phyloP scores from a whole-genome alignment of 2,329 filamentous ascomycete species.

The Furcasterigmium sp. region DNA sequence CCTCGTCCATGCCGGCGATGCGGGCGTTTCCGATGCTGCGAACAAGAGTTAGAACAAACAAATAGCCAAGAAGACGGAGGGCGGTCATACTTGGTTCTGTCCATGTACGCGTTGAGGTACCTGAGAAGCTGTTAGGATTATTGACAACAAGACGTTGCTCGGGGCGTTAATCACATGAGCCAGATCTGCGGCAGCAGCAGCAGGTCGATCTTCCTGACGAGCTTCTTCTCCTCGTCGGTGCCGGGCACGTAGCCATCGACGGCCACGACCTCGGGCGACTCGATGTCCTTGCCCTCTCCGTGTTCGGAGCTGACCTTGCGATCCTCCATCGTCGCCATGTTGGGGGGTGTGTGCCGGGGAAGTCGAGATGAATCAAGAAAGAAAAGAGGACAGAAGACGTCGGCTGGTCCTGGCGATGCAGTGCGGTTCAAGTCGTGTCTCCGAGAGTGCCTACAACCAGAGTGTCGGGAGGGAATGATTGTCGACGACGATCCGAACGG shows the following conservation, averaged over 20 bases:
- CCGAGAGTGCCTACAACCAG: too few relatives aligned
- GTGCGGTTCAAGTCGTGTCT: too few relatives aligned
- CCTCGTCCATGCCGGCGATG: constrained; percentile 39
- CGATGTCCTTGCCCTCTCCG: background rate
- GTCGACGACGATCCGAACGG: too few relatives aligned
- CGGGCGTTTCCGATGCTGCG: constrained; percentile 47
- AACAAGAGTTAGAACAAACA: background rate
- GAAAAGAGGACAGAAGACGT: too few relatives aligned
- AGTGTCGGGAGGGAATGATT: too few relatives aligned
- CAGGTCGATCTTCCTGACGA: constrained; percentile 34
- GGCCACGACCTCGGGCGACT: constrained; percentile 3
- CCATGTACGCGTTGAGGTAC: constrained; percentile 56
- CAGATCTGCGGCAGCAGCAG: constrained; percentile 46
- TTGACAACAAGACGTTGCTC: background rate
- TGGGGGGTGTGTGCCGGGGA: too few relatives aligned
- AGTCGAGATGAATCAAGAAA: too few relatives aligned
- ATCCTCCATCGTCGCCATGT: too few relatives aligned
- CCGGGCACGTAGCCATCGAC: constrained; percentile 18
- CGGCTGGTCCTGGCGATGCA: too few relatives aligned
- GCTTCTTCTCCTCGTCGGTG: constrained; percentile 24
- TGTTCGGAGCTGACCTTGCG: constrained; percentile 5
- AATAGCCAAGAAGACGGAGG: background rate
- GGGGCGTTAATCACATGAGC: too few relatives aligned
- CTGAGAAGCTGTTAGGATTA: background rate
- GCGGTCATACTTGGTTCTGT: constrained; percentile 41